Conservation (phyloP, 2,329 filamentous ascomycete genomes). For the Arachnomyces sp. region DNA sequence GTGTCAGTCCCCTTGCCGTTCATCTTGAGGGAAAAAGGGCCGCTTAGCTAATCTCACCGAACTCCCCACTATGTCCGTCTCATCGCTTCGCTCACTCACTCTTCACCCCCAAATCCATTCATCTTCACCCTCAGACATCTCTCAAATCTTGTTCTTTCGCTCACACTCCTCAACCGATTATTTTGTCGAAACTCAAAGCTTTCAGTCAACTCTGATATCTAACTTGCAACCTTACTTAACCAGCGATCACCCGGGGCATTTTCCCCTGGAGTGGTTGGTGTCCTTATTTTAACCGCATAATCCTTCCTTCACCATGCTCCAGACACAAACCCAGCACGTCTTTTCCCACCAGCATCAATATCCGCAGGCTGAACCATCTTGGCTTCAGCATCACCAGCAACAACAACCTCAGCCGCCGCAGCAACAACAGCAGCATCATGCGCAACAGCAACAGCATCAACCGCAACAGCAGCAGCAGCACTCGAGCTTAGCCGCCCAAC, state of each 20-base stretch:
- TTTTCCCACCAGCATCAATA: slow-evolving; percentile 54
- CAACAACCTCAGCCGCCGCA: slow-evolving; percentile 8
- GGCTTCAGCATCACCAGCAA: slow-evolving; percentile 33
- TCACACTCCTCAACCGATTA: too few species aligned
- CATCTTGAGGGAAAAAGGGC: too few species aligned
- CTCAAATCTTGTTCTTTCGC: too few species aligned
- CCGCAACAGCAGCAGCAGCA: slow-evolving; percentile 39
- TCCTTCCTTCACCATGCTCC: slow-evolving; percentile 34
- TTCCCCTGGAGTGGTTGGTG: slow-evolving; percentile 7
- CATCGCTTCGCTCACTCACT: too few species aligned
- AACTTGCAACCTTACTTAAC: background rate
- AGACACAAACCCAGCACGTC: slow-evolving; percentile 52
- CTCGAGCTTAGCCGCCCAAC: slow-evolving; percentile 20
- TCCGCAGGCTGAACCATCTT: slow-evolving; percentile 38
- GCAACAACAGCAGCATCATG: slow-evolving; percentile 25
- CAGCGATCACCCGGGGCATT: slow-evolving; percentile 17
- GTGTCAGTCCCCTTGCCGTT: too few species aligned
- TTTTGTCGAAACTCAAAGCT: too few species aligned
- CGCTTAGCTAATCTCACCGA: too few species aligned
- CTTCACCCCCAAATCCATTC: too few species aligned
- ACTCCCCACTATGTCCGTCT: too few species aligned
- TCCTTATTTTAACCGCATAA: slow-evolving; percentile 7
- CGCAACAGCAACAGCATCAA: slow-evolving; percentile 27
- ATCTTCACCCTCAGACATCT: too few species aligned
- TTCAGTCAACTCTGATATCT: too few species aligned